These are phyloP conservation scores for Fusarium sp. DNA, from an alignment of 2,329 filamentous ascomycete species.

Conservation along the genomic window DNA sequence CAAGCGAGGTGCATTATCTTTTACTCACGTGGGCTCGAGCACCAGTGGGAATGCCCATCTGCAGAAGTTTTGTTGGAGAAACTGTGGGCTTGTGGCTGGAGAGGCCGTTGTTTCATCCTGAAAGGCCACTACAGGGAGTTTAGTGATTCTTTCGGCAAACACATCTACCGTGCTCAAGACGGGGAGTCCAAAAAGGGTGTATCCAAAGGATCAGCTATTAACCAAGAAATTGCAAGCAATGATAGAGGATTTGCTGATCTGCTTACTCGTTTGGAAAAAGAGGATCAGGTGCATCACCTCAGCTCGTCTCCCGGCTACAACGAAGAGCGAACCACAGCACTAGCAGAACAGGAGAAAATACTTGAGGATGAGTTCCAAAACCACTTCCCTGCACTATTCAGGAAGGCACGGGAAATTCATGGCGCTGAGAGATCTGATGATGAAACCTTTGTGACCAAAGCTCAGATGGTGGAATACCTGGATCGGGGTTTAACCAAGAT, in stretches of 20 bases:
- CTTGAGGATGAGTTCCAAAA: slow-evolving; percentile 64
- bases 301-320: slow-evolving; percentile 56
- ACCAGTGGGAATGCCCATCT: slow-evolving; percentile 63
- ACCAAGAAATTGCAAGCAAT: slow-evolving; percentile 44
- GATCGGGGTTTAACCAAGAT: slow-evolving; percentile 61
- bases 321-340: slow-evolving; percentile 56
- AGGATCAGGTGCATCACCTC: slow-evolving; percentile 56
- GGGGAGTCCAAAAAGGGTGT: slow-evolving; percentile 55
- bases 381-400: slow-evolving; percentile 60
- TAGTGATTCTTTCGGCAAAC: slow-evolving; percentile 64
- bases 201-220: slow-evolving; percentile 21
- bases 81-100: slow-evolving; percentile 62
- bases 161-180: slow-evolving; percentile 60
- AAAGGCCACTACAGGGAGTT: slow-evolving; percentile 70
- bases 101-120: slow-evolving; percentile 65
- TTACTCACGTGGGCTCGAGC: slow-evolving; percentile 65
- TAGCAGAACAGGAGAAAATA: slow-evolving; percentile 61
- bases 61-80: slow-evolving; percentile 61
- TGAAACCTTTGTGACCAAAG: slow-evolving; percentile 58
- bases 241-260: slow-evolving; percentile 60
- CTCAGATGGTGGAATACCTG: slow-evolving; percentile 63
- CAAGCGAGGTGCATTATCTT: slow-evolving; percentile 64
- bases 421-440: slow-evolving; percentile 49
- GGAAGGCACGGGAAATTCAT: slow-evolving; percentile 57
- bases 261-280: slow-evolving; percentile 58